phyloP scores from a whole-genome alignment of 352 stramenopile species.

The Pythium rhizo-oryzae region DNA sequence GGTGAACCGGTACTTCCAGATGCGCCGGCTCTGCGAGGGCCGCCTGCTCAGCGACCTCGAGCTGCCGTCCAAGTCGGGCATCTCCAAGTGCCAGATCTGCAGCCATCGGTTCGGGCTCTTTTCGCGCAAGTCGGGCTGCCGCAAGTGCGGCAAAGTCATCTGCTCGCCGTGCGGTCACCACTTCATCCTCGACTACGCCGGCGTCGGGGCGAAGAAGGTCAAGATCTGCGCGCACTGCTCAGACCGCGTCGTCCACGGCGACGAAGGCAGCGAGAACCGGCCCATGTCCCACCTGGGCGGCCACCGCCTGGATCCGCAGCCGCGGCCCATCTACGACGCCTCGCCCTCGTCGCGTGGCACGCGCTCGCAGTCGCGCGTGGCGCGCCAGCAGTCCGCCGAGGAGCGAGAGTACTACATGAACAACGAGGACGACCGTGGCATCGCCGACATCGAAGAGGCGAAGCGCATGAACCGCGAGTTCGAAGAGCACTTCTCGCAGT shows the following conservation, averaged over 20 bases:
- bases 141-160: constrained; percentile 88
- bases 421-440: constrained; percentile 48
- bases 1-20: constrained; percentile 71
- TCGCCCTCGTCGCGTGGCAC: constrained; percentile 27
- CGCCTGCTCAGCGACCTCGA: constrained; percentile 72
- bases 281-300: constrained; percentile 17
- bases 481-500: constrained; percentile 47
- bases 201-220: constrained; percentile 58
- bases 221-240: constrained; percentile 70
- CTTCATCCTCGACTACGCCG: constrained; percentile 56
- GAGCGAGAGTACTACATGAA: constrained; percentile 62
- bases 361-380: constrained; percentile 25
- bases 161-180: constrained; percentile 62
- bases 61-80: constrained; percentile 83
- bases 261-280: background rate
- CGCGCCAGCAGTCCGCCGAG: constrained; percentile 44
- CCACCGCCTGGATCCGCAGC: constrained; percentile 19
- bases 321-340: constrained; percentile 50
- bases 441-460: constrained; percentile 64
- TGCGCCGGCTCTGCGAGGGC: constrained; percentile 51
- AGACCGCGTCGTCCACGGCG: constrained; percentile 39
- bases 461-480: constrained; percentile 73
- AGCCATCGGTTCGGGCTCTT: constrained; percentile 61
- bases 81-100: constrained; percentile 64
- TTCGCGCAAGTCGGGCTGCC: constrained; percentile 82